Evolutionary conservation across 768 basidiomycete species (phyloP), one percentile per base, ranked within the genome.

Genomic region (Mycena galericulata): DNA sequence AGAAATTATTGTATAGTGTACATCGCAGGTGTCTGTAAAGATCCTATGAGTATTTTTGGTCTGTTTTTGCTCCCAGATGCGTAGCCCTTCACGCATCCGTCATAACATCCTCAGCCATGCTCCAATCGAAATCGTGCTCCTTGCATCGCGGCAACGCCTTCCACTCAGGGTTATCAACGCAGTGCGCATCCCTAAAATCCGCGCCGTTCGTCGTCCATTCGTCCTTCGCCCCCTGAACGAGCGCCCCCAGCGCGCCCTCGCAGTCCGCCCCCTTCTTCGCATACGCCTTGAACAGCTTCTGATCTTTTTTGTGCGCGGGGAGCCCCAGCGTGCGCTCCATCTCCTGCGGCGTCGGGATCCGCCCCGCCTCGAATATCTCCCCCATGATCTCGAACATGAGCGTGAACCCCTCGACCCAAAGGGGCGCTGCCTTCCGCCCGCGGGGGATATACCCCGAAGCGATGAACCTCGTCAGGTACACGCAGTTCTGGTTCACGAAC

Each of bases 81-180:
- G n/a, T n/a, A n/a, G n/a, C n/a, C n/a, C n/a, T 38, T 12, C 24
- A 61, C n/a, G 34, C 34, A 36, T 4, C 46, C 9, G 26, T n/a
- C 26, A 64, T 24, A 8, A 20, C 45, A 49, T 64, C 62, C 43
- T 27, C 24, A 14, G 20, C 62, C 54, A 10, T 17, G 30, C 14
- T 6, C 62, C 53, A 65, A n/a, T 58, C 55, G 7, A 57, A 58
- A n/a, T 65, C 64, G 10, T 65, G 64, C 15, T 41, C 14, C 4
- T 24, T 14, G 26, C 56, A 65, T 1, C 38, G n/a, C 17, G 64
- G 55, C 24, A 65, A 29, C n/a, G 46, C 32, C 10, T 65, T 30
- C 55, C 55, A 57, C 34, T 56, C 32, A 14, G 34, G 8, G 18
- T 34, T 15, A 5, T 32, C 27, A 4, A 29, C 38, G 30, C 62